Conservation (phyloP, 1,284 basidiomycete genomes). For the Heterobasidion annosum region DNA sequence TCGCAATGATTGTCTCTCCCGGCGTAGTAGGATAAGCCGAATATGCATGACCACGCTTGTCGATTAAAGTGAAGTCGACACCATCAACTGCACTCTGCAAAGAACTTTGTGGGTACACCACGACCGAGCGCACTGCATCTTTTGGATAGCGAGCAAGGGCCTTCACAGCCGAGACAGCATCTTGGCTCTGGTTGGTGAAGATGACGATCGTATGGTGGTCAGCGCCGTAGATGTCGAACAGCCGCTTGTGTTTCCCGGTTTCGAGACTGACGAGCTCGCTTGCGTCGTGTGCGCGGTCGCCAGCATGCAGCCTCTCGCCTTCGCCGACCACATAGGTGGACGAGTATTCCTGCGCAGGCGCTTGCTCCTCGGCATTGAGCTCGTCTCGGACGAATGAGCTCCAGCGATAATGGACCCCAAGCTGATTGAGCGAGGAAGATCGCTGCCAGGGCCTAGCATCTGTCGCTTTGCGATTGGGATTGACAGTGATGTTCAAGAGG, state of each 20-base stretch:
- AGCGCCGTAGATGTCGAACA: constrained; percentile 6
- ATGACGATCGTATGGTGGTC: constrained; percentile 6
- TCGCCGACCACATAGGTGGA: neutral
- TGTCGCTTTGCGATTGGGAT: neutral
- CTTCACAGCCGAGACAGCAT: neutral
- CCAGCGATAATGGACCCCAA: constrained; percentile 14
- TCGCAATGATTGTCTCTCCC: neutral
- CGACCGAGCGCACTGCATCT: neutral
- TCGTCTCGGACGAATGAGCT: constrained; percentile 13
- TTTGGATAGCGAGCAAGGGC: neutral
- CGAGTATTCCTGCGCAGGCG: neutral
- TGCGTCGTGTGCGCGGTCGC: constrained; percentile 15
- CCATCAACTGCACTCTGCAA: neutral
- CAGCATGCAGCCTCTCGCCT: constrained; percentile 4
- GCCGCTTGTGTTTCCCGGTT: neutral
- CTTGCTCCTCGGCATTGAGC: neutral
- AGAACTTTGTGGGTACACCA: neutral
- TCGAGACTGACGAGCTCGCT: constrained; percentile 2
- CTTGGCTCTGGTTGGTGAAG: neutral
- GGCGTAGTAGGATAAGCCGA: neutral
- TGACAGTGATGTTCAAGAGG: neutral
- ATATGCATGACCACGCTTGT: neutral
- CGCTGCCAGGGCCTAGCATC: constrained; percentile 1
- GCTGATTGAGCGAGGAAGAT: constrained; percentile 8
- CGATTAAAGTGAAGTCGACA: neutral